Conservation (phyloP, 148 eudicot genomes). For the Tetragonia tetragonoides region DNA sequence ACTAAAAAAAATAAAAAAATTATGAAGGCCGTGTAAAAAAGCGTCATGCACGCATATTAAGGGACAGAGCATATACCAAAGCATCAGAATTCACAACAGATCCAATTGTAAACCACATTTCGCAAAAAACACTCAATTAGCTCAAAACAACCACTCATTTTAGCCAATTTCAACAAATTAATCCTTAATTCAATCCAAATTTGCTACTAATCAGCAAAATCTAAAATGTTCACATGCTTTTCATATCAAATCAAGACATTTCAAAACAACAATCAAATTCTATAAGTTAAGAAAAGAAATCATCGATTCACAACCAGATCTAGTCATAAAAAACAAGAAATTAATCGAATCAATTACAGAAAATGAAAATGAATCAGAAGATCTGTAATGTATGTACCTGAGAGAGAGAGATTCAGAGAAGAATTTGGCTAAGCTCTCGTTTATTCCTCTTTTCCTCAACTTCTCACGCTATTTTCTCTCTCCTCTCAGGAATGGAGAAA, state of each 20-base stretch:
- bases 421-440: background rate
- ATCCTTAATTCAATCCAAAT: background rate
- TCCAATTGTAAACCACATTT: slow-evolving; percentile 11
- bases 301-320: background rate
- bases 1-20: background rate
- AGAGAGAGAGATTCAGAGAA: background rate
- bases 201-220: too few species aligned
- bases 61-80: background rate
- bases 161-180: too few species aligned
- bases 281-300: background rate
- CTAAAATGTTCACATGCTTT: too few species aligned
- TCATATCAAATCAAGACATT: background rate
- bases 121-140: background rate
- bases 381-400: background rate
- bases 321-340: background rate
- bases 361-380: background rate
- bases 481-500: background rate
- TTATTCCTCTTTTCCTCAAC: background rate
- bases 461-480: background rate
- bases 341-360: background rate
- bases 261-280: background rate
- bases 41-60: background rate
- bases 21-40: background rate
- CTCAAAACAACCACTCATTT: background rate
- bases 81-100: background rate